Evolutionary conservation across 1,139 yeast species (phyloP).

Genomic region (Hyphopichia fennica): DNA sequence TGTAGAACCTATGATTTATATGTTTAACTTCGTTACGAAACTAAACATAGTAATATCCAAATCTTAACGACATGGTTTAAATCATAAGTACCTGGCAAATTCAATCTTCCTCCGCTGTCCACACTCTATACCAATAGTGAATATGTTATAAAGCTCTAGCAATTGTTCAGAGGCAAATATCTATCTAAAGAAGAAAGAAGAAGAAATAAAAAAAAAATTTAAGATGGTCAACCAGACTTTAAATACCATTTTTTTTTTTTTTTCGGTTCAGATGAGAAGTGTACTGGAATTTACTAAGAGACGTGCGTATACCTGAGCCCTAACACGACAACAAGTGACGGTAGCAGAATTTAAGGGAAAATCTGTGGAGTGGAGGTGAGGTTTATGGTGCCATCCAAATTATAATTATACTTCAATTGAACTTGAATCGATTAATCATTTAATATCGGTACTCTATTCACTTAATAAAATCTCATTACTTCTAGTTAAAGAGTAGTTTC

Average conservation of each 20-base stretch:
- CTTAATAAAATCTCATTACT: no score
- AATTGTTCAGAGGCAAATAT: slow-evolving; percentile 44
- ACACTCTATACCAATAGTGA: slow-evolving; percentile 52
- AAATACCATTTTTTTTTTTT: slow-evolving; percentile 2
- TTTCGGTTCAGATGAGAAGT: no score
- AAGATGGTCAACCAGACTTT: not conserved
- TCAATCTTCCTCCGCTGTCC: slow-evolving; percentile 69
- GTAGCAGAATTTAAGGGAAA: no score
- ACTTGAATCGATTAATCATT: no score
- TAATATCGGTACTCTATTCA: no score
- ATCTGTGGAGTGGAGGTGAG: no score
- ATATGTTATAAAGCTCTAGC: slow-evolving; percentile 57
- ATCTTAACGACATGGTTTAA: slow-evolving; percentile 2
- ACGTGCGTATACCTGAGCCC: no score
- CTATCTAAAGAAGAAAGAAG: slow-evolving; percentile 21
- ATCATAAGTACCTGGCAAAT: slow-evolving; percentile 6
- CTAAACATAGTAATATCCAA: slow-evolving; percentile 5
- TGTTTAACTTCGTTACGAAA: slow-evolving; percentile 1
- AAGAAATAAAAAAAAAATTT: slow-evolving; percentile 6
- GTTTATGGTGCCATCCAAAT: no score
- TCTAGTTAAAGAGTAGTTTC: no score
- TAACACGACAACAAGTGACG: no score
- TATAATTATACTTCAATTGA: no score
- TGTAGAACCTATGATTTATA: slow-evolving; percentile 8
- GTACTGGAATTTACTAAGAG: no score